A percentile compares a stretch with the other conserved stretches of the same genome.
Conservation (phyloP, 2,329 filamentous ascomycete genomes). For the Fusarium torreyae region DNA sequence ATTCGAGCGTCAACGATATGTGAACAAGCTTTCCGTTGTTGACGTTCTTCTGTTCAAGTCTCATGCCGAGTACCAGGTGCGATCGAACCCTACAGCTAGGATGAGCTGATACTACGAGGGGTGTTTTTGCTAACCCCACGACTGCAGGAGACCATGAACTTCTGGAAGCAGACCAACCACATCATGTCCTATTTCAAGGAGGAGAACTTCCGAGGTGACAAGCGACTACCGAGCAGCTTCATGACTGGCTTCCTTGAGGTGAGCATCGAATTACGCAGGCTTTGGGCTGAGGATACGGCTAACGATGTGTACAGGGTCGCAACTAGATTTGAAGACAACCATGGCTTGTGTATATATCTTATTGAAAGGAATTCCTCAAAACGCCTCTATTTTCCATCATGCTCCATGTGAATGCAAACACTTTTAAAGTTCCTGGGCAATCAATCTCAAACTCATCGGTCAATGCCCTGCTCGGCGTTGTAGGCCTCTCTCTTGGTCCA, state of each 20-base stretch:
- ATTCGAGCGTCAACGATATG: slow-evolving; percentile 95
- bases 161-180: slow-evolving; percentile 97
- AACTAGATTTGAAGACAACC: slow-evolving; percentile 62
- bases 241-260: slow-evolving; percentile 97
- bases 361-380: slow-evolving; percentile 53
- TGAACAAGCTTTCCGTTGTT: slow-evolving; percentile 88
- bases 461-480: slow-evolving; percentile 55
- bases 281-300: slow-evolving; percentile 17
- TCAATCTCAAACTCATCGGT: slow-evolving; percentile 45
- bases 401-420: slow-evolving; percentile 45
- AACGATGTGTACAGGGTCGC: slow-evolving; percentile 62
- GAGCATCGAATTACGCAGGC: slow-evolving; percentile 52
- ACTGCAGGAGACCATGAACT: slow-evolving; percentile 94
- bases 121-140: slow-evolving; percentile 28
- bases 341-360: slow-evolving; percentile 56
- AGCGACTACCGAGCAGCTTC: slow-evolving; percentile 88
- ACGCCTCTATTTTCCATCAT: slow-evolving; percentile 52
- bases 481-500: slow-evolving; percentile 66
- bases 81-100: slow-evolving; percentile 62
- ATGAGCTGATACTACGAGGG: slow-evolving; percentile 60
- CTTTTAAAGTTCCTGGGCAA: slow-evolving; percentile 21
- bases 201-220: slow-evolving; percentile 82
- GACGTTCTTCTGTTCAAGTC: slow-evolving; percentile 94
- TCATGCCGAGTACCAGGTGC: slow-evolving; percentile 93
- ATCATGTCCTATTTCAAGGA: slow-evolving; percentile 97